Evolutionary conservation across 768 basidiomycete genomes (phyloP).

Genomic region (Exidia glandulosa): DNA sequence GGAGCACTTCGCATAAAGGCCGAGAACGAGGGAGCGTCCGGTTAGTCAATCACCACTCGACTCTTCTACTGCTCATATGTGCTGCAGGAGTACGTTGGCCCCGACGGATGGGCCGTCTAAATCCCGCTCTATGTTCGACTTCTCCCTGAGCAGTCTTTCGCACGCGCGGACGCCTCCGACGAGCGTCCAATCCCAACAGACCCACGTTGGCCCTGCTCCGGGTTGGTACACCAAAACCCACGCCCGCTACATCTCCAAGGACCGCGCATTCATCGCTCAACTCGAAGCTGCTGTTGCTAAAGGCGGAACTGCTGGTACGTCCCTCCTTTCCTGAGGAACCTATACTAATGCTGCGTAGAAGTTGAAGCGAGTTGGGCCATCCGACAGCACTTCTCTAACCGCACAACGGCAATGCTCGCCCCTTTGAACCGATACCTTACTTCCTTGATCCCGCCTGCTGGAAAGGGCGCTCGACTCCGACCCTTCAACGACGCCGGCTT

Average conservation of each 20-base stretch:
- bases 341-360: slow-evolving; percentile 5
- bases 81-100: slow-evolving; percentile 1
- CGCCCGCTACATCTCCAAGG: slow-evolving; percentile 77
- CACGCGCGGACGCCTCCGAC: background rate
- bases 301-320: slow-evolving; percentile 21
- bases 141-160: background rate
- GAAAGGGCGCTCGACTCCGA: slow-evolving; percentile 45
- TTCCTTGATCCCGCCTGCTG: slow-evolving; percentile 66
- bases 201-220: slow-evolving; percentile 9
- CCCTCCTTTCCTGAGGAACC: too few relatives aligned
- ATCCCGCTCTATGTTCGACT: background rate
- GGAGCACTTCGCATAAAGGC: background rate
- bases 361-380: slow-evolving; percentile 49
- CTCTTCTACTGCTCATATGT: slow-evolving; percentile 3
- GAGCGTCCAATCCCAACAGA: background rate
- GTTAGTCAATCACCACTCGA: background rate
- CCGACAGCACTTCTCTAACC: slow-evolving; percentile 71
- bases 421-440: slow-evolving; percentile 89
- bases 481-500: slow-evolving; percentile 63
- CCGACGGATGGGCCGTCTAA: slow-evolving; percentile 40
- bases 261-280: slow-evolving; percentile 58
- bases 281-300: slow-evolving; percentile 44
- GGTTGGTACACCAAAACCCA: slow-evolving; percentile 36
- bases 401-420: slow-evolving; percentile 77
- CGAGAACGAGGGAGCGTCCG: background rate